These are phyloP conservation scores for Lagenaria siceraria DNA, from an alignment of 306 rosid genomes.

Conservation along the genomic window DNA sequence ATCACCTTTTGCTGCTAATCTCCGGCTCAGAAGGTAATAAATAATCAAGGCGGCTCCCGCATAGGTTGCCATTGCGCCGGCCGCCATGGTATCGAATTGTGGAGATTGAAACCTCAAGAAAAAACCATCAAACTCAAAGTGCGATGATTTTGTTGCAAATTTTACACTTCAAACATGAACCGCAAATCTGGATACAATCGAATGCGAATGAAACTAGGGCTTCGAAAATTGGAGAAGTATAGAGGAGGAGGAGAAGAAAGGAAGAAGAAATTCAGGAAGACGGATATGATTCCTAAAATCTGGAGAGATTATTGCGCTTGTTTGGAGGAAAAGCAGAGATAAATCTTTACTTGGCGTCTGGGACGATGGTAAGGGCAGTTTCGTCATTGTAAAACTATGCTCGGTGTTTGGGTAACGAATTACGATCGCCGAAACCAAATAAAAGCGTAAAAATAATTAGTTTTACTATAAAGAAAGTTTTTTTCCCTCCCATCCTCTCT, in stretches of 20 bases:
- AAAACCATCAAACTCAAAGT: not conserved
- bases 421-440: not conserved
- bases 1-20: slow-evolving; percentile 22
- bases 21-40: slow-evolving; percentile 45
- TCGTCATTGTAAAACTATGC: not conserved
- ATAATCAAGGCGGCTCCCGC: slow-evolving; percentile 81
- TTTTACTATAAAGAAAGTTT: not conserved
- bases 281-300: not conserved
- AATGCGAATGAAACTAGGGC: not conserved
- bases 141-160: not conserved
- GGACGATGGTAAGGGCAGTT: not conserved
- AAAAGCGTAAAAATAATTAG: not conserved
- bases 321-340: slow-evolving; percentile 2
- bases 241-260: not conserved
- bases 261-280: not conserved
- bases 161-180: not conserved
- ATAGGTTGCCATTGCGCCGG: slow-evolving; percentile 88
- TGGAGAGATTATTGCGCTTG: slow-evolving; percentile 2
- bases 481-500: too few species aligned
- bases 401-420: not conserved
- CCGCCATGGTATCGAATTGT: slow-evolving; percentile 50
- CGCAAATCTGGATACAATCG: not conserved
- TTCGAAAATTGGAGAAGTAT: not conserved
- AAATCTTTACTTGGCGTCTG: slow-evolving; percentile 2
- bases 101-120: slow-evolving; percentile 7